Conservation (phyloP, 495 filamentous ascomycete species). For the Glutinoglossum americanum region DNA sequence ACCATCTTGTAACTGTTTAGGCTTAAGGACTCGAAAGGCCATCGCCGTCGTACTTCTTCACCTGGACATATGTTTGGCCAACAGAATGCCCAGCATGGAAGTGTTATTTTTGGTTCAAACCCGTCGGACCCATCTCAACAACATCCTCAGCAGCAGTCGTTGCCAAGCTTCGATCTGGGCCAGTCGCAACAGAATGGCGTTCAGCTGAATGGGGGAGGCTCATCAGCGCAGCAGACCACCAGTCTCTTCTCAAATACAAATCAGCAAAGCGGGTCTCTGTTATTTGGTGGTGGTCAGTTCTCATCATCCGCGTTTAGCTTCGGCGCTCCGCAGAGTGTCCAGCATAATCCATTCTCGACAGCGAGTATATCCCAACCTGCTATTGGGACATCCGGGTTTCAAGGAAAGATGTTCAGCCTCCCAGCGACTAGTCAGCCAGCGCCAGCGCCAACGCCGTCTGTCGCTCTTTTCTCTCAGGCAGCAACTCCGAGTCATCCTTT, state of each 20-base stretch:
- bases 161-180: not conserved
- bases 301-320: not conserved
- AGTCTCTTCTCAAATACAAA: not conserved
- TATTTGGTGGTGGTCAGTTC: not conserved
- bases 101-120: too few species aligned
- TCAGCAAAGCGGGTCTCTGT: not conserved
- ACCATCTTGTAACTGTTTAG: not conserved
- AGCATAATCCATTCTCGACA: not conserved
- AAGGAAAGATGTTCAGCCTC: constrained; percentile 2
- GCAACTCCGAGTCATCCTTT: not conserved
- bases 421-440: not conserved
- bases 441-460: not conserved
- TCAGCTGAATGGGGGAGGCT: not conserved
- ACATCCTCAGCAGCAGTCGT: not conserved
- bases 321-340: not conserved
- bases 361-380: not conserved
- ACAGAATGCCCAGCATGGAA: too few species aligned
- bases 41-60: too few species aligned
- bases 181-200: not conserved
- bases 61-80: too few species aligned
- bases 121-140: too few species aligned
- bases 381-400: not conserved
- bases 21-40: not conserved
- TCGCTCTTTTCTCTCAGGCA: not conserved
- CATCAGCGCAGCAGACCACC: not conserved